phyloP scores from a whole-genome alignment of 2,329 filamentous ascomycete species.

The Tolypocladium endophyticum region DNA sequence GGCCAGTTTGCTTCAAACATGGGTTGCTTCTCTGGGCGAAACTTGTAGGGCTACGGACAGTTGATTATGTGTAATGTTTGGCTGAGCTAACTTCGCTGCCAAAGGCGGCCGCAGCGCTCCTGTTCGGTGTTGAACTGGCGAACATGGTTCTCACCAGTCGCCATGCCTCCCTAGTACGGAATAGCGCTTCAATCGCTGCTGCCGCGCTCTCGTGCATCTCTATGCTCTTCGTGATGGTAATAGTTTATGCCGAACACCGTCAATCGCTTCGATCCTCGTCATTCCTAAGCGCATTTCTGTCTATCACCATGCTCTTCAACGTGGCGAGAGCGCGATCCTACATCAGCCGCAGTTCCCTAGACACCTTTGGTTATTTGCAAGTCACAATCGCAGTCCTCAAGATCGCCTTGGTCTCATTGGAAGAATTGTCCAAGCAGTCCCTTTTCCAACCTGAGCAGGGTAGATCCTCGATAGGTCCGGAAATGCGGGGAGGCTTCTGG shows the following conservation, averaged over 20 bases:
- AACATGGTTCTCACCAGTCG: conserved; percentile 10
- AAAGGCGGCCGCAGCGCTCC: conserved; percentile 11
- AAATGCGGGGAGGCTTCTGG: conserved; percentile 14
- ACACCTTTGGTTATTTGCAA: conserved; percentile 16
- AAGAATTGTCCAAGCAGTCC: conserved; percentile 16
- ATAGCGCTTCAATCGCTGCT: conserved; percentile 14
- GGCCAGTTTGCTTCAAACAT: background rate
- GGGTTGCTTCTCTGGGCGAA: conserved; percentile 9
- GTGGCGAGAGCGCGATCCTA: conserved; percentile 22
- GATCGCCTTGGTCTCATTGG: conserved; percentile 20
- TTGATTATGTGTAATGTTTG: no score
- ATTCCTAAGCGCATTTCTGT: conserved; percentile 27
- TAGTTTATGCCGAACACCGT: conserved; percentile 21
- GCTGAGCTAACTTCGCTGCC: background rate
- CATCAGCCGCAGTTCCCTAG: conserved; percentile 2
- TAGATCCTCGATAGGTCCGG: background rate
- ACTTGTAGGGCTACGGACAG: conserved; percentile 4
- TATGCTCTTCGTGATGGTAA: conserved; percentile 10
- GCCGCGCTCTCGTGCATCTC: conserved; percentile 15
- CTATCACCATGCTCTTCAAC: conserved; percentile 28
- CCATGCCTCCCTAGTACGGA: conserved; percentile 1
- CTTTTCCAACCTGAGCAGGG: background rate
- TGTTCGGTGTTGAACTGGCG: conserved; percentile 16
- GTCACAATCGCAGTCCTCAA: conserved; percentile 20
- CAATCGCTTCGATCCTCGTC: conserved; percentile 27